Evolutionary conservation across 371 early-diverging fungal species (phyloP).

Genomic region (Mortierella sp.): DNA sequence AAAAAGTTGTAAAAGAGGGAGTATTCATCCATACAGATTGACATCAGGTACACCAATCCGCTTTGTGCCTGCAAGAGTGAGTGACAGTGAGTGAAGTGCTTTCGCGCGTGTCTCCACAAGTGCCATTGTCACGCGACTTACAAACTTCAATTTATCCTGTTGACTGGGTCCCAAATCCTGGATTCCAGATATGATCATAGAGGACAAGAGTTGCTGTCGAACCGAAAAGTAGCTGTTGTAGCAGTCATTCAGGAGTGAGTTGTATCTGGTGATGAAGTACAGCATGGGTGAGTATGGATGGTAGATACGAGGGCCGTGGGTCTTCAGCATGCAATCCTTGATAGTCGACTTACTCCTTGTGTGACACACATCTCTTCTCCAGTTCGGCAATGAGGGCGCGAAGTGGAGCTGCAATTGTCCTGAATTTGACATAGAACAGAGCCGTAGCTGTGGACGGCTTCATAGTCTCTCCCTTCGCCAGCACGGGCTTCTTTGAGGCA

Average conservation of each 20-base stretch:
- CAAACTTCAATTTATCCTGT: constrained; percentile 72
- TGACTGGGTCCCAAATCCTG: constrained; percentile 64
- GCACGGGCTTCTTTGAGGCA: constrained; percentile 56
- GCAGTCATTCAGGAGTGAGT: constrained; percentile 79
- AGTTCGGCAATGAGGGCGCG: constrained; percentile 75
- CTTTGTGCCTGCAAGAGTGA: constrained; percentile 64
- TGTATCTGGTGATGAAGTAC: constrained; percentile 58
- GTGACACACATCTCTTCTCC: constrained; percentile 72
- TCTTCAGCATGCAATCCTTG: not conserved
- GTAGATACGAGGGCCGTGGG: not conserved
- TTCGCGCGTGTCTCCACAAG: no score
- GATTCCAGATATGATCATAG: constrained; percentile 72
- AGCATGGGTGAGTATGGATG: not conserved
- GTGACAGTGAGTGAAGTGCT: not conserved
- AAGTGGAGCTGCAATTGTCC: constrained; percentile 70
- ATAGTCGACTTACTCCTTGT: constrained; percentile 78
- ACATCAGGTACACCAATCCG: constrained; percentile 83
- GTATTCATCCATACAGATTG: constrained; percentile 84
- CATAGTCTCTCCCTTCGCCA: constrained; percentile 53
- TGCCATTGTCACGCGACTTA: constrained; percentile 54
- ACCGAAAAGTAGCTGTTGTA: constrained; percentile 76
- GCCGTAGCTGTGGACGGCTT: constrained; percentile 54
- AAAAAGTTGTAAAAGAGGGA: constrained; percentile 82
- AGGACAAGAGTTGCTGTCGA: constrained; percentile 74
- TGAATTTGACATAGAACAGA: constrained; percentile 83